Conservation (phyloP, 2,329 filamentous ascomycete genomes). For the Xylariales sp. region DNA sequence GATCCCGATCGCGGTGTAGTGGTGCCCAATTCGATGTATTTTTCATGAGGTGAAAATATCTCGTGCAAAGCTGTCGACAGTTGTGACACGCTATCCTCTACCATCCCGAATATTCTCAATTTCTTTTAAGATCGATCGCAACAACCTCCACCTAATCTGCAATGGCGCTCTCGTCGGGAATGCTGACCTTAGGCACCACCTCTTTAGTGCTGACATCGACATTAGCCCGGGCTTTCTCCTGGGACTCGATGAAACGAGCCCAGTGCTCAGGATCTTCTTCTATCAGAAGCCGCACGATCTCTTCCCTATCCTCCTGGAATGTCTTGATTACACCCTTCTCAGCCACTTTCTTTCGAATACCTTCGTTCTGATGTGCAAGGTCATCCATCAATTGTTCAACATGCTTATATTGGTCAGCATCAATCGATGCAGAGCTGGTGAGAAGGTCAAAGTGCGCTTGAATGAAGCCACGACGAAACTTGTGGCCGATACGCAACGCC, state of each 20-base stretch:
- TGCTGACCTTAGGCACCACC: slow-evolving; percentile 11
- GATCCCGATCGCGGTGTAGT: no score
- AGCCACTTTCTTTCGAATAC: slow-evolving; percentile 47
- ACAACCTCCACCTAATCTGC: no score
- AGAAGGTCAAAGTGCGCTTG: slow-evolving; percentile 48
- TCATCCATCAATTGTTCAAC: slow-evolving; percentile 62
- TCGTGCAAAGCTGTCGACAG: no score
- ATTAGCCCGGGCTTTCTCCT: slow-evolving; percentile 55
- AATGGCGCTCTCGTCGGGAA: slow-evolving; percentile 36
- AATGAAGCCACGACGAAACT: slow-evolving; percentile 50
- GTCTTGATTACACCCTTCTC: slow-evolving; percentile 56
- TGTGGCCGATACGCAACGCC: slow-evolving; percentile 50
- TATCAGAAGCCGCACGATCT: slow-evolving; percentile 44
- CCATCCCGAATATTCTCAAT: no score
- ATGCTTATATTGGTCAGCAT: slow-evolving; percentile 46
- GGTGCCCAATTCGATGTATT: no score
- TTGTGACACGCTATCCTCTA: no score
- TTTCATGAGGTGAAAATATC: no score
- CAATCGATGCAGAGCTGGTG: slow-evolving; percentile 44
- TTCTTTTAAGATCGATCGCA: no score
- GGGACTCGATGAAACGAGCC: slow-evolving; percentile 57
- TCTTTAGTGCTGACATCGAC: slow-evolving; percentile 27
- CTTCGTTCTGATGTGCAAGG: slow-evolving; percentile 58
- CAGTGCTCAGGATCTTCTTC: slow-evolving; percentile 64
- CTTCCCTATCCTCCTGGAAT: slow-evolving; percentile 54